These are phyloP conservation scores for Kurtzmaniella quercitrusa DNA, from an alignment of 1,139 yeast genomes.

Conservation along the genomic window DNA sequence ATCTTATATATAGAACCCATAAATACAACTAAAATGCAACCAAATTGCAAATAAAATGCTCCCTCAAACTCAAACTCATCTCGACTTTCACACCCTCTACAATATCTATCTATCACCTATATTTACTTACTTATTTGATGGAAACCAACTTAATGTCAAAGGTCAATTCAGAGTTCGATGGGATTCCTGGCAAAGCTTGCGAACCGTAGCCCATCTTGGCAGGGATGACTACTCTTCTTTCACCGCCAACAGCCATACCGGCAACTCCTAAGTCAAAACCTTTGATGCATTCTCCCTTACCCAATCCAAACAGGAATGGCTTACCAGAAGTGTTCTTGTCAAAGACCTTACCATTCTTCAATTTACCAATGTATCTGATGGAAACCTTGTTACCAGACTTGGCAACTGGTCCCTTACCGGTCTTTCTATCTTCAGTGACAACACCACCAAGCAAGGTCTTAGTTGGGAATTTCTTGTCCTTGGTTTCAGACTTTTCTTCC, in stretches of 20 bases:
- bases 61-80: too few species aligned
- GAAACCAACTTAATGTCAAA: slow-evolving; percentile 94
- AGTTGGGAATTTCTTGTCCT: slow-evolving; percentile 50
- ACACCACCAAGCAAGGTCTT: slow-evolving; percentile 92
- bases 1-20: too few species aligned
- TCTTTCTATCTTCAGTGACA: slow-evolving; percentile 83
- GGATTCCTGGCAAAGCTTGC: slow-evolving; percentile 92
- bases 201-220: slow-evolving; percentile 96
- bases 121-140: slow-evolving; percentile 54
- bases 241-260: slow-evolving; percentile 99
- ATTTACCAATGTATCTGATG: slow-evolving; percentile 96
- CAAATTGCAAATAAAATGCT: too few species aligned
- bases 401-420: slow-evolving; percentile 84
- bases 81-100: not conserved
- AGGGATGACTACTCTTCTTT: slow-evolving; percentile 95
- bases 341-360: slow-evolving; percentile 91
- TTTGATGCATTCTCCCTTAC: slow-evolving; percentile 97
- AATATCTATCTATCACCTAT: not conserved
- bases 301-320: slow-evolving; percentile 87
- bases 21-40: too few species aligned
- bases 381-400: slow-evolving; percentile 90
- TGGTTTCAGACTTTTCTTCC: slow-evolving; percentile 20
- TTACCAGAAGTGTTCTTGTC: slow-evolving; percentile 97
- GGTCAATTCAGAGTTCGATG: slow-evolving; percentile 92
- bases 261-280: slow-evolving; percentile 99